phyloP scores from a whole-genome alignment of 495 filamentous ascomycete genomes.

The Xylaria palmicola region DNA sequence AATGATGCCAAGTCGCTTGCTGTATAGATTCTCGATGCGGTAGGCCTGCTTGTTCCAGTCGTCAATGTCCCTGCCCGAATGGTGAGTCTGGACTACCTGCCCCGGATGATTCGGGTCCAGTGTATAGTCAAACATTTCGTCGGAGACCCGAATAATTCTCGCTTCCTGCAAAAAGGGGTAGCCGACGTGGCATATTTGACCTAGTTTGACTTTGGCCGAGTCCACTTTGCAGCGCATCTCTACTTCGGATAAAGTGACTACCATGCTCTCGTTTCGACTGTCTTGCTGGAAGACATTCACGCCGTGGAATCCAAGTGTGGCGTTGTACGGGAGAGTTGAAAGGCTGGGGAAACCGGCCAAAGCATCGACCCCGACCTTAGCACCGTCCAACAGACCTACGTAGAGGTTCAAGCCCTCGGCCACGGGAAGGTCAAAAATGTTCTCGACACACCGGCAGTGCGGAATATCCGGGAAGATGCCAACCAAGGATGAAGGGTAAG shows the following conservation, averaged over 20 bases:
- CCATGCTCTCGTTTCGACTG: conserved; percentile 94
- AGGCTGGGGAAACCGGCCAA: conserved; percentile 91
- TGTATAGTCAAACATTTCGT: conserved; percentile 91
- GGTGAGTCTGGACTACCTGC: conserved; percentile 65
- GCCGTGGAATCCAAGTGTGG: conserved; percentile 80
- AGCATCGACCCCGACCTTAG: conserved; percentile 73
- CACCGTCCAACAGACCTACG: conserved; percentile 83
- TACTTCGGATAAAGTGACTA: conserved; percentile 76
- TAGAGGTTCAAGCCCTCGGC: conserved; percentile 88
- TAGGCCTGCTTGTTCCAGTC: conserved; percentile 81
- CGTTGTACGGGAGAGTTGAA: conserved; percentile 77
- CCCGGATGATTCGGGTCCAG: conserved; percentile 57
- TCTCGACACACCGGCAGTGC: conserved; percentile 87
- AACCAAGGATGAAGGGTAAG: conserved; percentile 80
- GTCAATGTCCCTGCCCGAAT: conserved; percentile 74
- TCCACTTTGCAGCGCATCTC: conserved; percentile 68
- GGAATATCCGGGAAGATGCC: conserved; percentile 89
- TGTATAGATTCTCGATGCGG: conserved; percentile 81
- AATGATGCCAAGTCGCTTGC: conserved; percentile 83
- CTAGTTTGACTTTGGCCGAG: conserved; percentile 73
- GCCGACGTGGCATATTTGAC: conserved; percentile 83
- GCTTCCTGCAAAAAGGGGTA: conserved; percentile 97
- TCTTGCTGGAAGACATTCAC: conserved; percentile 97
- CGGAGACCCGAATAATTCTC: conserved; percentile 81
- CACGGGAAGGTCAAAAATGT: conserved; percentile 89